Evolutionary conservation across 805 yeast genomes (phyloP), one percentile per base, ranked within the genome.

Genomic region (Yarrowia hollandica): DNA sequence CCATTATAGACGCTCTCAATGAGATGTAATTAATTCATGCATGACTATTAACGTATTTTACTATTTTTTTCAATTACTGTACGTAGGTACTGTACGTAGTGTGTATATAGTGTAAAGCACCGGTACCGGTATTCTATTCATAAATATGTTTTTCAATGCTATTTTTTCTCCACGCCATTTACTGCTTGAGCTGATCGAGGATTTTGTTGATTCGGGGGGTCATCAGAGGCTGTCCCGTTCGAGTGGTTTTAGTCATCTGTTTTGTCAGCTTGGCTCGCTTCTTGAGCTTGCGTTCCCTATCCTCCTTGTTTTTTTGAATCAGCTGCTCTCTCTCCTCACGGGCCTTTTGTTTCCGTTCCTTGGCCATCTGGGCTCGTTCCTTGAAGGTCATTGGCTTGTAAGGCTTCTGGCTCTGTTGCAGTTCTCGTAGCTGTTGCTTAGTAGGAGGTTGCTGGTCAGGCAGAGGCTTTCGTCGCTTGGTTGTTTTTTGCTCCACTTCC

Each of bases 171-270:
- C n/a, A n/a, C n/a, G n/a, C n/a, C n/a, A n/a, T n/a, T n/a, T 46
- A 48, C 16, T 48, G 55, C 39, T 48, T 48, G 15, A 91, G 88
- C 71, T 90, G 88, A 58, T 86, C 94, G 50, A 91, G 76, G 41
- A 91, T 74, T 65, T 83, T 81, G 60, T 82, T 85, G 60, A 91
- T 88, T 71, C 95, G 81, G 14, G 96, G 95, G 0, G 90, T 96
- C 92, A 91, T 88, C 42, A 82, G 72, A 2, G 97, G 97, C 70
- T 91, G 98, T 0, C 98, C 98, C 3, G 75, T 68, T 65, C 77
- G 77, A 1, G 96, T 91, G 62, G 76, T 83, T 60, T 79, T 76
- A 8, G 77, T 73, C 55, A 84, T 64, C 19, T 66, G 71, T 61
- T 79, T 76, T 25, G 78, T 74, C 64, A 78, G 79, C 30, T 65